A percentile compares a stretch with the other conserved stretches of the same genome.
Conservation (phyloP, 257 asterid species). For the Nicotiana sylvestris region DNA sequence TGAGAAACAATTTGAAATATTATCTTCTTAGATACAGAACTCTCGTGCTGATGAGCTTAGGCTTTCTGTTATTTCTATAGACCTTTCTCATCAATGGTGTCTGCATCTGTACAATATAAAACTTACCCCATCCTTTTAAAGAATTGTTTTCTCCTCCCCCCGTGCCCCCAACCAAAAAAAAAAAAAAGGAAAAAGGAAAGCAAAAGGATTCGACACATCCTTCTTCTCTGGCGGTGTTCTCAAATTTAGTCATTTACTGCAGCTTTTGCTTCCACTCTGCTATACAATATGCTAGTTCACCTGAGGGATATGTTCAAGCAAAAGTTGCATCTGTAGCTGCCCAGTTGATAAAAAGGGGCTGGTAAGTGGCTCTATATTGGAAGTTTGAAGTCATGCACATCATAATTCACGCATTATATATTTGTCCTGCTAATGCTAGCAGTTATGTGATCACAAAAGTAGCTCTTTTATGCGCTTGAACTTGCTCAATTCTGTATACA, state of each 20-base stretch:
- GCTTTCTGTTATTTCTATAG: background rate
- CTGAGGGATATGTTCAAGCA: slow-evolving; percentile 74
- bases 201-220: background rate
- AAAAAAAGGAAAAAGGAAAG: background rate
- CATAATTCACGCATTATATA: background rate
- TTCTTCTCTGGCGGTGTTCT: slow-evolving; percentile 6
- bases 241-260: slow-evolving; percentile 33
- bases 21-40: background rate
- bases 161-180: background rate
- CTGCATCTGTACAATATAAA: background rate
- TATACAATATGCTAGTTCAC: slow-evolving; percentile 64
- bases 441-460: background rate
- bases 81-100: background rate
- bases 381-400: slow-evolving; percentile 7
- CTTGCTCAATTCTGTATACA: background rate
- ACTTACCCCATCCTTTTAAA: background rate
- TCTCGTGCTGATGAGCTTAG: background rate
- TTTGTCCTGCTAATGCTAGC: background rate
- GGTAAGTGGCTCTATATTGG: slow-evolving; percentile 51
- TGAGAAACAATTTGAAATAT: background rate
- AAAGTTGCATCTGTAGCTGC: slow-evolving; percentile 93
- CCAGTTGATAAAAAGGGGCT: slow-evolving; percentile 91
- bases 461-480: background rate
- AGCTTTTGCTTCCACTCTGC: slow-evolving; percentile 77
- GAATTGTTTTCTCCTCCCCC: background rate